Evolutionary conservation across 441 rosid genomes (phyloP), one percentile per base, ranked within the genome.

Genomic region (Daphne laureola): DNA sequence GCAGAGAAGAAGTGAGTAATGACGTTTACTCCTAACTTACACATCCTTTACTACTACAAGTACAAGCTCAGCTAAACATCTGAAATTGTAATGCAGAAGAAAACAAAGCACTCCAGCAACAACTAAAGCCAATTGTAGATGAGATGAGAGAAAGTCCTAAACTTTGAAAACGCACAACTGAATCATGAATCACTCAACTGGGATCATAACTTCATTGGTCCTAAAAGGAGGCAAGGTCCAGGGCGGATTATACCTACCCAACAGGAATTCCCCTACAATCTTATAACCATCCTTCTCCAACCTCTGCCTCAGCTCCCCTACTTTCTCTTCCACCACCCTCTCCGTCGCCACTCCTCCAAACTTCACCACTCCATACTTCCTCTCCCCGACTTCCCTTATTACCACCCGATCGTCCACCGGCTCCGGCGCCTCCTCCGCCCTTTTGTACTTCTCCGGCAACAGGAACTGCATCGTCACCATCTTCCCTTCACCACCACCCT

Each of bases 221-320:
- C 84, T 84, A 31, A 82, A 73, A 41, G 78, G 59, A 14, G 95
- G 94, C 54, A 92, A 43, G 42, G 96, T 84, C 87, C 89, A 88
- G 1, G 96, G 95, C 0, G 96, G 98, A 47, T 88, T 92, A 63
- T 78, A 86, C 84, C 98, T 82, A 49, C 80, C 94, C 62, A 88
- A 74, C 56, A 84, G 9, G 49, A 65, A 76, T 23, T 84, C 83
- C 11, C 95, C 96, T 35, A 17, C 58, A 57, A 84, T 67, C 76
- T 80, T 86, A 57, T 63, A 63, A 66, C 96, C 96, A 42, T 88
- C 96, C 74, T 63, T 79, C 71, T 79, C 85, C 70, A 88, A 75
- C 70, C 80, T 71, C 63, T 71, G 64, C 61, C 63, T 79, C 31
- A 88, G 72, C 84, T 73, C 79, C 75, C 79, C 83, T 53, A 70